Conservation (phyloP, 495 filamentous ascomycete genomes). For the Bombardia bombarda region DNA sequence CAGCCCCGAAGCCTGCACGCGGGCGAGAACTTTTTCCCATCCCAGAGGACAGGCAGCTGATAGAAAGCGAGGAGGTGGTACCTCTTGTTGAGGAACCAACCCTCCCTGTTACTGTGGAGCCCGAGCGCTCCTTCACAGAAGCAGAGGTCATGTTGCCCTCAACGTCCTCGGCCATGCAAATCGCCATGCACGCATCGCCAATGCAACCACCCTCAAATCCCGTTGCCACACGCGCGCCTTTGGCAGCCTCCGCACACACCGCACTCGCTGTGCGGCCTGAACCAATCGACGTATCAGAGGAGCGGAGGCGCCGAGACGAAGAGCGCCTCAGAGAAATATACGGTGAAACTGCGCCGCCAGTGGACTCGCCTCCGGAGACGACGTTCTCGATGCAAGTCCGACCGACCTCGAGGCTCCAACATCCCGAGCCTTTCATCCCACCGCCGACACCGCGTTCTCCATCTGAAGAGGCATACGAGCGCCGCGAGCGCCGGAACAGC, state of each 20-base stretch:
- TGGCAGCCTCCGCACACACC: conserved; percentile 1
- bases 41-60: no score
- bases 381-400: not conserved
- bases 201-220: conserved; percentile 1
- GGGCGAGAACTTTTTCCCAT: no score
- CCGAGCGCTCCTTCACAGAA: not conserved
- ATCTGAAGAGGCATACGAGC: conserved; percentile 11
- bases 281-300: conserved; percentile 18
- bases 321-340: conserved; percentile 47
- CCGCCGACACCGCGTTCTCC: conserved; percentile 16
- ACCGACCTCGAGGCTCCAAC: not conserved
- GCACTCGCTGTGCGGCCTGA: conserved; percentile 8
- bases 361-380: conserved; percentile 2
- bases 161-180: conserved; percentile 6
- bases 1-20: no score
- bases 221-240: not conserved
- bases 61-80: no score
- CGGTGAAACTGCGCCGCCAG: conserved; percentile 28
- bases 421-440: conserved; percentile 16
- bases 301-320: conserved; percentile 36
- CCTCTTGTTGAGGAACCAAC: not conserved
- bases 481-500: conserved; percentile 6
- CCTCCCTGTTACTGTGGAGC: conserved; percentile 1
- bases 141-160: not conserved
- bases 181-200: conserved; percentile 8